Percentiles rank a stretch among this genome's conserved stretches.
phyloP scores from a whole-genome alignment of 1,139 yeast species.

The Scheffersomyces parashehatae region DNA sequence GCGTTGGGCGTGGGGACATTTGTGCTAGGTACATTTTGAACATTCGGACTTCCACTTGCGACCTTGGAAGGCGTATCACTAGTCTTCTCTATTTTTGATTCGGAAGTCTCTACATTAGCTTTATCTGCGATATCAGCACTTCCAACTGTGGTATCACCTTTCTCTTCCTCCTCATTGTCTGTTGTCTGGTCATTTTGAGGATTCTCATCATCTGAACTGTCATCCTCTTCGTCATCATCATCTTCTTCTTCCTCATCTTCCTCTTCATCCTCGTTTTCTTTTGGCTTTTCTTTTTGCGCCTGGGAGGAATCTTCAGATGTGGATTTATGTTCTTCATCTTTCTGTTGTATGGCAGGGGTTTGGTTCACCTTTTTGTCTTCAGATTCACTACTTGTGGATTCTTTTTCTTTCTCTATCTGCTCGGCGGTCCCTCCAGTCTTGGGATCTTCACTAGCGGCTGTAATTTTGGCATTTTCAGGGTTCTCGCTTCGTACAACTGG shows the following conservation, averaged over 20 bases:
- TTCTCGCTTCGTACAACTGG: too few relatives aligned
- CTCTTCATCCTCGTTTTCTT: conserved; percentile 26
- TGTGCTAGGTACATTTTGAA: background rate
- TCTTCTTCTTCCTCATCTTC: conserved; percentile 27
- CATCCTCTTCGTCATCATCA: conserved; percentile 17
- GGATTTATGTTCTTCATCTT: background rate
- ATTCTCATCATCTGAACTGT: conserved; percentile 7
- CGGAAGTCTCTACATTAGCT: too few relatives aligned
- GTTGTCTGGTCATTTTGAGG: conserved; percentile 3
- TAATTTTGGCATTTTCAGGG: background rate
- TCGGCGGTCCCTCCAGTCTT: conserved; percentile 2
- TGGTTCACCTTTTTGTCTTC: conserved; percentile 9
- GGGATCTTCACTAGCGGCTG: background rate
- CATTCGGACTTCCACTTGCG: too few relatives aligned
- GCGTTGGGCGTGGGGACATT: conserved; percentile 1
- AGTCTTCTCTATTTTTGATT: too few relatives aligned
- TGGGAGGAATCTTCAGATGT: background rate
- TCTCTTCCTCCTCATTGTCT: conserved; percentile 10
- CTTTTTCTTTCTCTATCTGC: conserved; percentile 26
- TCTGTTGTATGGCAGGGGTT: conserved; percentile 1
- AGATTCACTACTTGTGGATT: conserved; percentile 4
- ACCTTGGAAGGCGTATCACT: too few relatives aligned
- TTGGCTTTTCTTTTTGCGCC: conserved; percentile 1
- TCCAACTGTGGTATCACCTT: conserved; percentile 7
- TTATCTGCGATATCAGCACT: too few relatives aligned